These are phyloP conservation scores for Trichosporon sp. DNA, from an alignment of 1,284 basidiomycete species.

Conservation along the genomic window DNA sequence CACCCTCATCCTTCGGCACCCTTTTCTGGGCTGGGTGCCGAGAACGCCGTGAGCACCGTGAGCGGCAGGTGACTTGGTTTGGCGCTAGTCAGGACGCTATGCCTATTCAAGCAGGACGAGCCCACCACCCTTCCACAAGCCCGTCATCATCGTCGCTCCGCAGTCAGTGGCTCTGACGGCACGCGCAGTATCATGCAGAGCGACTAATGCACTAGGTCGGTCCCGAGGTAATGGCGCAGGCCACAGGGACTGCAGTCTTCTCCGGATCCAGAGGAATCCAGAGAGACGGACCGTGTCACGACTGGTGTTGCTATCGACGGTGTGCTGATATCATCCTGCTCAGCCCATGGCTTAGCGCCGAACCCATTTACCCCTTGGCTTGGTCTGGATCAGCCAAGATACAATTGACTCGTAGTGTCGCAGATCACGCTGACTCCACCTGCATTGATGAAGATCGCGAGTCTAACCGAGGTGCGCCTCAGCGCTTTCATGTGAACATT, in stretches of 20 bases:
- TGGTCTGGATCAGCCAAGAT: conserved; percentile 7
- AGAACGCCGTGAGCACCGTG: background rate
- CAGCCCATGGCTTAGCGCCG: no score
- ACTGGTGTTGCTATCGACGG: background rate
- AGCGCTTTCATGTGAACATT: background rate
- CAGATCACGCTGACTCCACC: background rate
- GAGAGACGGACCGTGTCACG: background rate
- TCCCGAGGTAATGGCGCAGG: background rate
- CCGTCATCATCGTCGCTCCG: background rate
- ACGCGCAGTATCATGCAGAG: background rate
- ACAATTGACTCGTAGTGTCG: background rate
- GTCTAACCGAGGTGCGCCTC: background rate
- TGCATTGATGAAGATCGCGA: conserved; percentile 1
- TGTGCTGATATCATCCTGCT: no score
- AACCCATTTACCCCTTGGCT: background rate
- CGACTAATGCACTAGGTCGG: background rate
- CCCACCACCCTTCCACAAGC: background rate
- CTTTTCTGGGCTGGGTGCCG: background rate
- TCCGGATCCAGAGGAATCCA: background rate
- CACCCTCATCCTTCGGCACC: conserved; percentile 4
- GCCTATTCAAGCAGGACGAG: background rate
- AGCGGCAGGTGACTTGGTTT: background rate
- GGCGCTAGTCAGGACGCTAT: background rate
- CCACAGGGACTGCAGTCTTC: background rate
- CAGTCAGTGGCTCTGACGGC: background rate